Conservation (phyloP, 441 rosid genomes). For the Populus trichocarpa region DNA sequence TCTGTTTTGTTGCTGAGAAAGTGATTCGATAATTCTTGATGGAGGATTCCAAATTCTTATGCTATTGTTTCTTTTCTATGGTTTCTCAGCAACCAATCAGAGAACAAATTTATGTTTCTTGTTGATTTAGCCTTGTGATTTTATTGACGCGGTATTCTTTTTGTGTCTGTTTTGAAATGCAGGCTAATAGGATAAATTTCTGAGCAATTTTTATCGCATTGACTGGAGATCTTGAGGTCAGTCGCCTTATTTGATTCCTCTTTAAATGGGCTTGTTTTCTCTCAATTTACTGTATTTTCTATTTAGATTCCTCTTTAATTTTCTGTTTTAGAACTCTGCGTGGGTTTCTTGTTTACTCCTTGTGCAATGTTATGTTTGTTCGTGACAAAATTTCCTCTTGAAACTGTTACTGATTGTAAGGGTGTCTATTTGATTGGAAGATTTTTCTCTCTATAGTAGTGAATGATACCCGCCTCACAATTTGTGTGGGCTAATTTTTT, state of each 20-base stretch:
- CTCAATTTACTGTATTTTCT: no score
- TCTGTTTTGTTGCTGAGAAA: conserved; percentile 17
- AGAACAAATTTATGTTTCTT: background rate
- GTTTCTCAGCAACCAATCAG: conserved; percentile 10
- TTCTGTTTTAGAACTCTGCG: background rate
- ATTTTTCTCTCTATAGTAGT: background rate
- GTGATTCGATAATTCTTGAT: conserved; percentile 4
- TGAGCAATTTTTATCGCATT: conserved; percentile 7
- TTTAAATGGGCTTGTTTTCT: no score
- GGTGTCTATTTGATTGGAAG: background rate
- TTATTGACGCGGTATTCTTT: background rate
- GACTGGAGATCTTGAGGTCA: conserved; percentile 50
- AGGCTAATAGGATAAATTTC: conserved; percentile 23
- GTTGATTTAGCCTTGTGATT: conserved; percentile 1
- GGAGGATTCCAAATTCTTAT: background rate
- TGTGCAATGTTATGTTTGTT: background rate
- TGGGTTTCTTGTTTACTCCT: background rate
- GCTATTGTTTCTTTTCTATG: background rate
- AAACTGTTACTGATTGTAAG: background rate
- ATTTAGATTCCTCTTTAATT: no score
- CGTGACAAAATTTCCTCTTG: background rate
- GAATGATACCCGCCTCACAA: background rate
- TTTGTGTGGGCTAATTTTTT: background rate
- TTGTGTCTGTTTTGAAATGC: conserved; percentile 18
- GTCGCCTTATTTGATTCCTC: conserved; percentile 4